Base-by-base conservation (phyloP, 371 early-diverging fungal genomes). In the Fennellomyces sp. region DNA sequence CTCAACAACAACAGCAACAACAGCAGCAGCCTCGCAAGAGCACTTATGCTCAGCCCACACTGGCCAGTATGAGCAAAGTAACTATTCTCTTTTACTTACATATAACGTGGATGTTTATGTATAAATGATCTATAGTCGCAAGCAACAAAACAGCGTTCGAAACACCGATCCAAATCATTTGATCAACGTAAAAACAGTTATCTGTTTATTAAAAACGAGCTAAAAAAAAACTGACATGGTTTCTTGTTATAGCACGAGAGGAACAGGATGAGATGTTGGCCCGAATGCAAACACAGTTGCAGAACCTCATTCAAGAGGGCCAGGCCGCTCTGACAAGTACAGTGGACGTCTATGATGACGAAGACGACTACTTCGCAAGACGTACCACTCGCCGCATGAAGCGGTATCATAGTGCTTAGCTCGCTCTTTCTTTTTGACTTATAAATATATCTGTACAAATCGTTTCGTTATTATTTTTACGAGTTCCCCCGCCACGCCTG, bases 281-380 rank as follows among this genome's bases (percentile, higher is more conserved):
- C 27, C 39, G 60, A 60, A 52, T 60, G 52, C 30, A 60, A 33
- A 41, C 39, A 52, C 39, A 52, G 12, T 27, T 60, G n/a, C 35
- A 60, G 27, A 41, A 38, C 21, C 21, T 60, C 25, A 60, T 60
- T 26, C 60, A 60, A 15, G 42, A 52, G 41, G 52, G 60, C 4
- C 57, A 57, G 23, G 57, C 52, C n/a, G 63, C 63, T 29, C 39
- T 60, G 33, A 62, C 49, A 25, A 62, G 51, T 17, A 29, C 50
- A 47, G 56, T 39, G 6, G 35, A 19, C 6, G 28, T 27, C 29
- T 39, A 27, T 27, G 47, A 12, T 26, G 33, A 56, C 17, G 33
- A 56, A 5, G 27, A 45, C 1, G 29, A 56, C 25, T 30, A 30
- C n/a, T 4, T 23, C 21, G 39, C 45, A 21, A 17, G 21, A 45